Evolutionary conservation across 805 yeast genomes (phyloP).

Genomic region (Cyberlindnera maclurae): DNA sequence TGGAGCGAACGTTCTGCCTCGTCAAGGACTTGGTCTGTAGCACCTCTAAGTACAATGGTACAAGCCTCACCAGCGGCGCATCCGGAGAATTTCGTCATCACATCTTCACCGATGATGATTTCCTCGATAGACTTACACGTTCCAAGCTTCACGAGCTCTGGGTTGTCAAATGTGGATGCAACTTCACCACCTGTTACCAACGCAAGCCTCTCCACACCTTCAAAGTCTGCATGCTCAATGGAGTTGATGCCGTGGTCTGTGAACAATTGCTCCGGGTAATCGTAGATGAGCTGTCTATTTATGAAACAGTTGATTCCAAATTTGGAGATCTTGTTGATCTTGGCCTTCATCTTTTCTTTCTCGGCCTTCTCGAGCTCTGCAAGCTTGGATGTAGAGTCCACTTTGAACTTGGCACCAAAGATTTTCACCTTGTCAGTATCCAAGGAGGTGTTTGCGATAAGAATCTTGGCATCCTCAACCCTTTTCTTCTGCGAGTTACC

Average conservation of each 20-base stretch:
- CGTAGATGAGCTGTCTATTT: conserved; percentile 94
- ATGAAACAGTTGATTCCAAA: conserved; percentile 87
- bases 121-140: conserved; percentile 88
- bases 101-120: conserved; percentile 86
- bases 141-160: conserved; percentile 81
- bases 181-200: conserved; percentile 98
- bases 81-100: conserved; percentile 89
- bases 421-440: conserved; percentile 97
- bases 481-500: conserved; percentile 92
- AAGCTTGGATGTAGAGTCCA: conserved; percentile 87
- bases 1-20: conserved; percentile 97
- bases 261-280: conserved; percentile 95
- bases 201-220: conserved; percentile 94
- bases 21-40: conserved; percentile 92
- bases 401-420: conserved; percentile 96
- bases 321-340: conserved; percentile 82
- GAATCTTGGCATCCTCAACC: conserved; percentile 73
- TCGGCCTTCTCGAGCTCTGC: conserved; percentile 93
- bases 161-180: conserved; percentile 90
- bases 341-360: conserved; percentile 83
- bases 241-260: conserved; percentile 83
- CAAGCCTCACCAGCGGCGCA: conserved; percentile 95
- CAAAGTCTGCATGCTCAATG: conserved; percentile 97
- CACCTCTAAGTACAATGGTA: conserved; percentile 92
- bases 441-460: conserved; percentile 92